These are phyloP conservation scores for Leccinum subtestaceum DNA, from an alignment of 768 basidiomycete species.

Conservation along the genomic window DNA sequence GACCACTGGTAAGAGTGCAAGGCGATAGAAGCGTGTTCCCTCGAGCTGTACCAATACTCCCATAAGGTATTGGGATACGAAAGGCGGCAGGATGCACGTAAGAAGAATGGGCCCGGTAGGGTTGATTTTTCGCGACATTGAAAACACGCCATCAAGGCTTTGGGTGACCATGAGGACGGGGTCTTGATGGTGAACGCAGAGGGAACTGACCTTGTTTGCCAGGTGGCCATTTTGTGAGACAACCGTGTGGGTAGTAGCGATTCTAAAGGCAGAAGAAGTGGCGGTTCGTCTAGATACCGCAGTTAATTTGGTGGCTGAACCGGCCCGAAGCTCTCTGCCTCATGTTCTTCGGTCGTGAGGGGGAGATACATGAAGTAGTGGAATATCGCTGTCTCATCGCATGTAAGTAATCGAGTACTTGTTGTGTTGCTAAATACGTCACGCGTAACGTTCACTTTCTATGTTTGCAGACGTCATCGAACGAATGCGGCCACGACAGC, in stretches of 20 bases:
- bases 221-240: not conserved
- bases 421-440: too few relatives aligned
- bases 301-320: too few relatives aligned
- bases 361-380: too few relatives aligned
- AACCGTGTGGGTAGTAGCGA: not conserved
- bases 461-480: too few relatives aligned
- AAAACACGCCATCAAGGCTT: constrained; percentile 1
- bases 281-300: too few relatives aligned
- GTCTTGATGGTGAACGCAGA: not conserved
- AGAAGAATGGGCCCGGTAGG: constrained; percentile 24
- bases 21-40: constrained; percentile 40
- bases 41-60: constrained; percentile 50
- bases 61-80: constrained; percentile 47
- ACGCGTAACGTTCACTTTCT: too few relatives aligned
- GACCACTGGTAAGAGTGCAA: constrained; percentile 48
- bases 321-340: too few relatives aligned
- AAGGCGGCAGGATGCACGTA: constrained; percentile 40
- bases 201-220: not conserved
- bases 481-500: constrained; percentile 27
- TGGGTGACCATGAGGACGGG: not conserved
- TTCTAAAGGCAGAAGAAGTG: not conserved
- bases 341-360: too few relatives aligned
- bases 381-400: too few relatives aligned
- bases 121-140: constrained; percentile 2
- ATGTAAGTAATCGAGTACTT: too few relatives aligned